Conservation (phyloP, 139 green algal genomes). For the Chlamydomonas incerta region DNA sequence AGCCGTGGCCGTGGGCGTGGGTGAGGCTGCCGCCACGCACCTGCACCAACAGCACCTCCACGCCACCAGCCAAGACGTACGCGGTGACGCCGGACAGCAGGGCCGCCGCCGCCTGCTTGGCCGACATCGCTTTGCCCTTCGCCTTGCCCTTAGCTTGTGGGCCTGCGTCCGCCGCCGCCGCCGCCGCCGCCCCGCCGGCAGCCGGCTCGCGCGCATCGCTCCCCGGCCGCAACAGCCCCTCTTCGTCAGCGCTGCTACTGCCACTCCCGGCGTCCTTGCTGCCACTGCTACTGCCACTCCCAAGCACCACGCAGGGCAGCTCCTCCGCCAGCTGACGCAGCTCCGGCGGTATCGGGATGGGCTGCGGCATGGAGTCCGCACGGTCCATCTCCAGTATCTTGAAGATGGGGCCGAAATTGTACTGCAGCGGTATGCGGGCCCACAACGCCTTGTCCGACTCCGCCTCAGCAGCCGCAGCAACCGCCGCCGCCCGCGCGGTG, state of each 20-base stretch:
- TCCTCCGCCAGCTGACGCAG: background rate
- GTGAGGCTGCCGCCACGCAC: too few relatives aligned
- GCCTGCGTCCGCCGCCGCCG: background rate
- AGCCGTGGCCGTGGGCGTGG: too few relatives aligned
- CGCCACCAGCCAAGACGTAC: background rate
- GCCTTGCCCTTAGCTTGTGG: background rate
- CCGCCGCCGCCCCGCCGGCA: too few relatives aligned
- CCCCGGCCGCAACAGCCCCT: background rate
- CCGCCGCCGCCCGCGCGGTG: background rate
- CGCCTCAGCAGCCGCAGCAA: too few relatives aligned
- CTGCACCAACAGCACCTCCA: slow-evolving; percentile 14
- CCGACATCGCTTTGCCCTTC: background rate
- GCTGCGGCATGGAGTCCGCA: too few relatives aligned
- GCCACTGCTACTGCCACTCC: background rate
- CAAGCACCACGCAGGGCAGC: background rate
- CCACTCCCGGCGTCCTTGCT: background rate
- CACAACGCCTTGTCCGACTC: background rate
- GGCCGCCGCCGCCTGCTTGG: too few relatives aligned
- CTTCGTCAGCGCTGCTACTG: background rate
- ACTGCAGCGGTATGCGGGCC: background rate
- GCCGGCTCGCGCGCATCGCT: too few relatives aligned
- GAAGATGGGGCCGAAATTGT: background rate
- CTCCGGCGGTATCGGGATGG: background rate
- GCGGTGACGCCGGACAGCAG: slow-evolving; percentile 1
- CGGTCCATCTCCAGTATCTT: background rate